A percentile compares a stretch with the other conserved stretches of the same genome.
Conservation (phyloP, 2,329 filamentous ascomycete species). For the Cryphonectria naterciae region DNA sequence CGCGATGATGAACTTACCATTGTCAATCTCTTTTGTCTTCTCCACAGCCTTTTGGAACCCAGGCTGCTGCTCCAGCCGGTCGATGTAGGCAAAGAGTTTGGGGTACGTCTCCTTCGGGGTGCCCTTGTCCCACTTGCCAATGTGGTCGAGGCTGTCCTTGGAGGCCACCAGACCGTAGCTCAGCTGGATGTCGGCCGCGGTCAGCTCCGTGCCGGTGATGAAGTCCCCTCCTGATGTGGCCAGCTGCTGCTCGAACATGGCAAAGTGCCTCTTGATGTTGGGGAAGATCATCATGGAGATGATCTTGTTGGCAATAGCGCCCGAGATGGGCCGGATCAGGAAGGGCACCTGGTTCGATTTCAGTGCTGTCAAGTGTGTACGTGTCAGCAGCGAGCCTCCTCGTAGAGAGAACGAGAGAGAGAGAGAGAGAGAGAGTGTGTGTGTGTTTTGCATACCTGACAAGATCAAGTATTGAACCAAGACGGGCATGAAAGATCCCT, state of each 20-base stretch:
- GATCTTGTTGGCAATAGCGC: slow-evolving; percentile 48
- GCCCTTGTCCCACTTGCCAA: slow-evolving; percentile 45
- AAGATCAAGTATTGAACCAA: slow-evolving; percentile 69
- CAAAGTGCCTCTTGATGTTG: slow-evolving; percentile 52
- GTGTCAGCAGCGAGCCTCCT: neutral
- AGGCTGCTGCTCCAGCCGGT: slow-evolving; percentile 48
- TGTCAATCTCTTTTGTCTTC: slow-evolving; percentile 52
- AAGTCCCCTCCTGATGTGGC: slow-evolving; percentile 50
- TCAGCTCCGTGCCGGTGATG: slow-evolving; percentile 54
- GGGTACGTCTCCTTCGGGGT: slow-evolving; percentile 42
- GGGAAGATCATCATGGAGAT: slow-evolving; percentile 49
- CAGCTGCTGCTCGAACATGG: slow-evolving; percentile 55
- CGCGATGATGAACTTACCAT: slow-evolving; percentile 43
- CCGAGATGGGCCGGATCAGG: slow-evolving; percentile 56
- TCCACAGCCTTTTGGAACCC: slow-evolving; percentile 53
- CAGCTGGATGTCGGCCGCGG: slow-evolving; percentile 58
- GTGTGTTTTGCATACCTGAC: slow-evolving; percentile 42
- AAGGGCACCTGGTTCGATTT: slow-evolving; percentile 54
- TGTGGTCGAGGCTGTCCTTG: slow-evolving; percentile 43
- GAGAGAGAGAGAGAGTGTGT: too few relatives aligned
- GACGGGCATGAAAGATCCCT: slow-evolving; percentile 80
- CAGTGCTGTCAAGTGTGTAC: slow-evolving; percentile 40
- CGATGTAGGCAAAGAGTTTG: slow-evolving; percentile 52
- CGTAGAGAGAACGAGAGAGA: neutral
- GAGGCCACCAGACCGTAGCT: slow-evolving; percentile 56